Evolutionary conservation across 192 early-diverging fungal genomes (phyloP).

Genomic region (Backusella macrospora): DNA sequence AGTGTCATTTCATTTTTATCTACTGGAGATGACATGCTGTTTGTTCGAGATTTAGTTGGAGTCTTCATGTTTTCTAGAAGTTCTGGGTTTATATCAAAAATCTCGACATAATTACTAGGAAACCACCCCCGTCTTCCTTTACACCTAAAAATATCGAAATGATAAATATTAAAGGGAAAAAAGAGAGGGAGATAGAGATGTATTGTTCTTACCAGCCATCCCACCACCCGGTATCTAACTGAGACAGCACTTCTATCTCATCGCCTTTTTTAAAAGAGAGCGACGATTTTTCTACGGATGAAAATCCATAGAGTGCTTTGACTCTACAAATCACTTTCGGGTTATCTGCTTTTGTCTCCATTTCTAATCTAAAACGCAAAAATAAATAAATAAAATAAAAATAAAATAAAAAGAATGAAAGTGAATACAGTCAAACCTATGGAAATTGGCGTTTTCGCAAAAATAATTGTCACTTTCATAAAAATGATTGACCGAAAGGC

Average conservation of each 20-base stretch:
- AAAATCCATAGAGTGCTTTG: slow-evolving; percentile 85
- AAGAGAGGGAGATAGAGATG: not conserved
- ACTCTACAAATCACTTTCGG: slow-evolving; percentile 49
- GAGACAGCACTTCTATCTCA: slow-evolving; percentile 87
- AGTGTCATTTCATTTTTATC: not conserved
- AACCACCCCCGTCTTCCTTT: slow-evolving; percentile 87
- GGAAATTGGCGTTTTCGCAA: too few relatives aligned
- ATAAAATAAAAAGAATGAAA: not conserved
- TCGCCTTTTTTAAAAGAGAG: slow-evolving; percentile 85
- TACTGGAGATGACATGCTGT: slow-evolving; percentile 10
- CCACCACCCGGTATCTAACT: slow-evolving; percentile 97
- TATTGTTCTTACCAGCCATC: slow-evolving; percentile 64
- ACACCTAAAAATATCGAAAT: slow-evolving; percentile 36
- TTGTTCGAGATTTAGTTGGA: slow-evolving; percentile 10
- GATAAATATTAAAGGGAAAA: not conserved
- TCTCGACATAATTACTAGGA: slow-evolving; percentile 84
- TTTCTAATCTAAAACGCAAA: too few relatives aligned
- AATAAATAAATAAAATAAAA: not conserved
- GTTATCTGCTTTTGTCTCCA: not conserved
- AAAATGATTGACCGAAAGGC: too few relatives aligned
- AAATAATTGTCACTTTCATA: too few relatives aligned
- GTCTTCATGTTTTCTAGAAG: slow-evolving; percentile 9
- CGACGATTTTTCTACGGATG: slow-evolving; percentile 73
- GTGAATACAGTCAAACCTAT: not conserved
- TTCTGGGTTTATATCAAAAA: slow-evolving; percentile 39